Conservation (phyloP, 2,329 filamentous ascomycete species). For the Zalaria obscura region DNA sequence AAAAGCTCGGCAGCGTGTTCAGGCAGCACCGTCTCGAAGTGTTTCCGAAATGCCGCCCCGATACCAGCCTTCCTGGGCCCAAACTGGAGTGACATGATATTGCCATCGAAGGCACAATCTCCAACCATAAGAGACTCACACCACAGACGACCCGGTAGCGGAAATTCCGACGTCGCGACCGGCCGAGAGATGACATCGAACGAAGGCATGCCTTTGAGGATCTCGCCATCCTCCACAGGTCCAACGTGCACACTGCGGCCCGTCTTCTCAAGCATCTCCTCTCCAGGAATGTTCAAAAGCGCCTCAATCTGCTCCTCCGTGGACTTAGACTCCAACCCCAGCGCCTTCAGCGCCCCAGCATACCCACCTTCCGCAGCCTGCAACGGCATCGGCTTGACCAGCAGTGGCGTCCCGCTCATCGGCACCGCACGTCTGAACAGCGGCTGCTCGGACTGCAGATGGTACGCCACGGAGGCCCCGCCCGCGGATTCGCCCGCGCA, state of each 20-base stretch:
- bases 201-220: conserved; percentile 14
- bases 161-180: conserved; percentile 6
- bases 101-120: conserved; percentile 30
- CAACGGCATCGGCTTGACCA: conserved; percentile 25
- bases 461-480: conserved; percentile 14
- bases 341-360: conserved; percentile 21
- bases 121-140: conserved; percentile 33
- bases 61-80: conserved; percentile 11
- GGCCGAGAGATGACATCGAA: conserved; percentile 2
- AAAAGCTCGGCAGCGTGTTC: conserved; percentile 15
- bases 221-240: conserved; percentile 29
- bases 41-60: conserved; percentile 18
- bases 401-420: conserved; percentile 25
- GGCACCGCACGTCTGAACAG: conserved; percentile 28
- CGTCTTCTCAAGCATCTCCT: conserved; percentile 3
- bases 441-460: conserved; percentile 19
- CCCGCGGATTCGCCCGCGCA: conserved; percentile 35
- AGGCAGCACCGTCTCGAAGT: not conserved
- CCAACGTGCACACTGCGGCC: conserved; percentile 14
- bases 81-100: conserved; percentile 10
- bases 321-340: conserved; percentile 24
- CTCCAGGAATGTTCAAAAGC: conserved; percentile 11
- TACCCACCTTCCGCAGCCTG: conserved; percentile 28
- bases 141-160: conserved; percentile 18
- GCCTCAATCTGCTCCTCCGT: conserved; percentile 26